Conservation (phyloP, 768 basidiomycete genomes). For the Pseudohyphozyma bogoriensis region DNA sequence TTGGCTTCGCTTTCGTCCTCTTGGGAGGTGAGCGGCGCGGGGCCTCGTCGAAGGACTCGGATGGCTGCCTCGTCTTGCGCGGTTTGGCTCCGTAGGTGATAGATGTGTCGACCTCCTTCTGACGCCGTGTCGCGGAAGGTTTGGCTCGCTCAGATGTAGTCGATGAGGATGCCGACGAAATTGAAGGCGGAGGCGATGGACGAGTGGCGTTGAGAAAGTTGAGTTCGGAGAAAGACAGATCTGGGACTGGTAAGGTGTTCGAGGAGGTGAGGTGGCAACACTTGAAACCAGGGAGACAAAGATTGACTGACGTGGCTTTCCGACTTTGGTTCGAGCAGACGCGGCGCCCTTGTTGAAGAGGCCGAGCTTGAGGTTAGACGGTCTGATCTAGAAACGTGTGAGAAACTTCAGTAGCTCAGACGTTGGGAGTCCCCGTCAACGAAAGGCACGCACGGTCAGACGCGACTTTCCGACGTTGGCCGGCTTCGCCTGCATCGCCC, state of each 20-base stretch:
- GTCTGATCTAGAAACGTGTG: neutral
- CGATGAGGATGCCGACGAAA: neutral
- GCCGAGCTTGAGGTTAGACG: conserved; percentile 9
- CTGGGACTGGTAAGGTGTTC: conserved; percentile 19
- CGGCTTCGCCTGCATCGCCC: conserved; percentile 8
- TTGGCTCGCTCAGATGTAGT: neutral
- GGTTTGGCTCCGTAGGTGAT: neutral
- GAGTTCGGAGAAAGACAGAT: conserved; percentile 26
- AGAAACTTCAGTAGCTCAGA: accelerated
- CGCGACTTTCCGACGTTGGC: neutral
- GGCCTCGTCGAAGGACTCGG: neutral
- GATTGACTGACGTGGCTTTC: conserved; percentile 1
- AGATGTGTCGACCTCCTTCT: neutral
- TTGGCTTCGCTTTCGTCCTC: neutral
- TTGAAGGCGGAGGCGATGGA: neutral
- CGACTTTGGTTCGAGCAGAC: conserved; percentile 13
- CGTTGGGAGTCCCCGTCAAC: neutral
- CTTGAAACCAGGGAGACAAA: neutral
- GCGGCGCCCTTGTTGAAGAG: conserved; percentile 27
- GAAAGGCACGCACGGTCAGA: conserved; percentile 7
- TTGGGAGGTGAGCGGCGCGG: neutral
- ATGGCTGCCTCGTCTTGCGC: neutral
- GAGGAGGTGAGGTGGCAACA: neutral
- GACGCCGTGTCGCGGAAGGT: neutral
- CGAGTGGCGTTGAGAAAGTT: conserved; percentile 19